A percentile compares a stretch with the other conserved stretches of the same genome.
Evolutionary conservation across 371 early-diverging fungal genomes (phyloP).

Genomic region (Funneliformis caledonium): DNA sequence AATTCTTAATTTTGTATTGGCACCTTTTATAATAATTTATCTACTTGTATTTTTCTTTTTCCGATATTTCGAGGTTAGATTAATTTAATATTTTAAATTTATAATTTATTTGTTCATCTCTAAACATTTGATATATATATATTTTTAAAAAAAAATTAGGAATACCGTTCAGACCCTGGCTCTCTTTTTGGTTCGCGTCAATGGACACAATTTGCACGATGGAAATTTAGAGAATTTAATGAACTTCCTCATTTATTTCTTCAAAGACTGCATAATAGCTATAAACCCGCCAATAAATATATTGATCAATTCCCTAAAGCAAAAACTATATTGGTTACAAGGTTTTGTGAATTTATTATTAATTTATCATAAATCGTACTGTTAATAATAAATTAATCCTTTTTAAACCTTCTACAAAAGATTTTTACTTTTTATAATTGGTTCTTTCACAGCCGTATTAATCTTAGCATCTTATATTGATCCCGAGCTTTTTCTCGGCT

Average conservation of each 20-base stretch:
- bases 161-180: slow-evolving; percentile 88
- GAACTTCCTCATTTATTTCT: slow-evolving; percentile 92
- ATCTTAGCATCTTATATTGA: slow-evolving; percentile 83
- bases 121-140: not conserved
- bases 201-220: slow-evolving; percentile 86
- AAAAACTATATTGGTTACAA: slow-evolving; percentile 74
- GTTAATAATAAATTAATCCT: not conserved
- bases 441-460: slow-evolving; percentile 88
- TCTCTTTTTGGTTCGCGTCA: slow-evolving; percentile 73
- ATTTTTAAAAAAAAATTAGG: slow-evolving; percentile 53
- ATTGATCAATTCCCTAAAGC: slow-evolving; percentile 90
- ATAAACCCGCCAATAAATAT: slow-evolving; percentile 79
- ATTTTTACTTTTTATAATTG: slow-evolving; percentile 88
- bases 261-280: slow-evolving; percentile 72
- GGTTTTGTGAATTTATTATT: slow-evolving; percentile 50
- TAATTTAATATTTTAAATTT: not conserved
- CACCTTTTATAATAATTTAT: slow-evolving; percentile 88
- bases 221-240: slow-evolving; percentile 96
- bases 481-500: slow-evolving; percentile 83
- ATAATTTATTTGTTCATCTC: not conserved
- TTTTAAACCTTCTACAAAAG: slow-evolving; percentile 48
- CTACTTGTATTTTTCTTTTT: slow-evolving; percentile 88
- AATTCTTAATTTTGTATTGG: slow-evolving; percentile 76
- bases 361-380: not conserved
- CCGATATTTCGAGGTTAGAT: slow-evolving; percentile 88